Conservation (phyloP, 2,329 filamentous ascomycete genomes). For the Aspergillus fumigatiaffinis region DNA sequence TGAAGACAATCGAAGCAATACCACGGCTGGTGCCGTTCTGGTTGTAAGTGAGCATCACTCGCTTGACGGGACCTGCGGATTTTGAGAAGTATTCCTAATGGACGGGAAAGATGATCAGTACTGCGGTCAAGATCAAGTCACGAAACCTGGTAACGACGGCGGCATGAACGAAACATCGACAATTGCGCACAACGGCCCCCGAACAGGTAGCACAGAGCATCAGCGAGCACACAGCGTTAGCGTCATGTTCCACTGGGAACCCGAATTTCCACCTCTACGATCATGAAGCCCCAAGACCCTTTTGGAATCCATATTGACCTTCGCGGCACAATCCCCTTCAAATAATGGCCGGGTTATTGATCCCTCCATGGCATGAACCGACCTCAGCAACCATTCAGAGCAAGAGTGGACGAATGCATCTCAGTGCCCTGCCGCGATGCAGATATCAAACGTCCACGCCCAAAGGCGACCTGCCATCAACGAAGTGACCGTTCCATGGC, state of each 20-base stretch:
- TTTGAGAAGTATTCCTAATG: constrained; percentile 93
- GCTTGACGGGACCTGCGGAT: constrained; percentile 85
- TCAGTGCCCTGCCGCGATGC: not conserved
- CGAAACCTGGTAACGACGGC: constrained; percentile 18
- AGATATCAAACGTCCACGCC: not conserved
- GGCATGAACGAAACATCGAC: constrained; percentile 23
- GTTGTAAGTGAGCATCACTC: constrained; percentile 86
- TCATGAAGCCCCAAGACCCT: not conserved
- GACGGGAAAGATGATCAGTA: constrained; percentile 47
- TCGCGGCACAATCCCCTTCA: not conserved
- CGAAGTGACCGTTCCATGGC: not conserved
- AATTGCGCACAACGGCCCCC: constrained; percentile 21
- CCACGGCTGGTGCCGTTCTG: constrained; percentile 88
- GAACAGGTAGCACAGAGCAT: constrained; percentile 37
- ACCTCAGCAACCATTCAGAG: not conserved
- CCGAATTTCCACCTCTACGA: not conserved
- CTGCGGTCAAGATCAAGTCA: constrained; percentile 24
- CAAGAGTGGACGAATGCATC: not conserved
- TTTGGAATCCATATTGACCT: not conserved
- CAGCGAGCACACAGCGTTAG: constrained; percentile 59
- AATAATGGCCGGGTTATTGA: not conserved
- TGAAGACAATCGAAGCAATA: constrained; percentile 85
- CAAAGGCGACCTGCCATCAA: not conserved
- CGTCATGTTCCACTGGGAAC: not conserved
- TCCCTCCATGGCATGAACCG: not conserved